Evolutionary conservation across 495 filamentous ascomycete genomes (phyloP), one percentile per base, ranked within the genome.

Genomic region (Xylaria scruposa): DNA sequence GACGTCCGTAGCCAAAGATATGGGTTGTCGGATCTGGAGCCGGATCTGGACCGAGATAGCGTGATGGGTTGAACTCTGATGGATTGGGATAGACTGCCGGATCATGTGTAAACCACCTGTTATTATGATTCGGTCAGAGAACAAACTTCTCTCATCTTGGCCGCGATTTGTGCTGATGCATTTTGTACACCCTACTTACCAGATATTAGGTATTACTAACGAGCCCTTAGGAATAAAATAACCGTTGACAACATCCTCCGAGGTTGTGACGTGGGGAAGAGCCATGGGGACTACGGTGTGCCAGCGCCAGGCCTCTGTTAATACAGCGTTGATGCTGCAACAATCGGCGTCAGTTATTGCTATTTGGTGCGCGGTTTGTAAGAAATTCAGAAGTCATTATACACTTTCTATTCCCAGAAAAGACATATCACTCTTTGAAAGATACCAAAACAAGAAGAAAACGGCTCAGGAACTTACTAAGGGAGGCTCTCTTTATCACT

Each of bases 1-100:
- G 78, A 0, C 86, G 78, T 46, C 86, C 85, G 74, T 83, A 85
- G 0, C 88, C 87, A 72, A 87, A 90, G 6, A 73, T 75, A 4
- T 81, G 78, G 42, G 78, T 77, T 29, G 78, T 76, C 4, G 81
- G 81, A 6, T 84, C 82, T 0, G 84, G 81, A 54, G 78, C 79
- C 13, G 80, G 59, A 0, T 78, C 73, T 0, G 85, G 81, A 13
- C 80, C 79, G 0, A 81, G 21, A 61, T 78, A 81, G 29, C 82
- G 73, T 42, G 81, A 80, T 33, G 82, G 82, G 29, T 81, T 71
- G 76, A 85, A 88, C 3, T n/a, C 46, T 0, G 74, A 72, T 0
- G 86, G 85, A 21, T 82, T 78, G 0, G 79, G 72, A 64, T 80
- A 82, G 31, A 77, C 75, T 0, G 67, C 65, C 0, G 74, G 72